Evolutionary conservation across 208 protist species (phyloP), one percentile per base, ranked within the genome.

Genomic region (Acanthamoeba lenticulata): DNA sequence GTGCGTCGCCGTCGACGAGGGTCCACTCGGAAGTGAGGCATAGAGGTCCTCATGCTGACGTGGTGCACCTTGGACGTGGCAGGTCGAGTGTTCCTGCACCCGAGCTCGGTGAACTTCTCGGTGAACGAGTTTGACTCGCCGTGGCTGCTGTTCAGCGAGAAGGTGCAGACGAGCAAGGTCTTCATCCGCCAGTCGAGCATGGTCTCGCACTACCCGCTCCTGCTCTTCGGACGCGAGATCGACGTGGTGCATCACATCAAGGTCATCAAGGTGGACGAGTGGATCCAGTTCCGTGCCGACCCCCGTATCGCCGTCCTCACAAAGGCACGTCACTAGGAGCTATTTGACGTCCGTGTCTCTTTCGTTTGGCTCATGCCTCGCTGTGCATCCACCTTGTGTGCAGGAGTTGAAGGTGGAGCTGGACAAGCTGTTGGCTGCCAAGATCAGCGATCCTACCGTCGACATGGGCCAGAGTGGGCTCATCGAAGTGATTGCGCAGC

Each of bases 111-210:
- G 19, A 93, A 92, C 85, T 89, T 89, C n/a, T 38, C 32, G 34
- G 85, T 42, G 27, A 57, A 69, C 29, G 44, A 93, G 38, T 91
- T 92, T 27, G 65, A 79, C 4, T 44, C 34, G 45, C 94, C 60
- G 36, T 97, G 98, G 62, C 94, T 99, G 40, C 97, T 99, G 3
- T 99, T 98, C 97, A 96, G 98, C 85, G 98, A 99, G 83, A 99
- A 99, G 94, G 95, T 99, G 0, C 98, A 98, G 94, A 99, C 98
- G 1, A 98, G 97, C 11, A 96, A 95, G 67, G 97, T 98, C 1
- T 99, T 98, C 94, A 81, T 99, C 45, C 97, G 98, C 27, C 97
- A 99, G 85, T 97, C 98, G 27, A 98, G 97, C 5, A 96, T 98
- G 90, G 97, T 99, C 32, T 96, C 97, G 0, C 98, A 98, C 24